phyloP scores from a whole-genome alignment of 345 rosid genomes.

The Eutrema heterophyllum region DNA sequence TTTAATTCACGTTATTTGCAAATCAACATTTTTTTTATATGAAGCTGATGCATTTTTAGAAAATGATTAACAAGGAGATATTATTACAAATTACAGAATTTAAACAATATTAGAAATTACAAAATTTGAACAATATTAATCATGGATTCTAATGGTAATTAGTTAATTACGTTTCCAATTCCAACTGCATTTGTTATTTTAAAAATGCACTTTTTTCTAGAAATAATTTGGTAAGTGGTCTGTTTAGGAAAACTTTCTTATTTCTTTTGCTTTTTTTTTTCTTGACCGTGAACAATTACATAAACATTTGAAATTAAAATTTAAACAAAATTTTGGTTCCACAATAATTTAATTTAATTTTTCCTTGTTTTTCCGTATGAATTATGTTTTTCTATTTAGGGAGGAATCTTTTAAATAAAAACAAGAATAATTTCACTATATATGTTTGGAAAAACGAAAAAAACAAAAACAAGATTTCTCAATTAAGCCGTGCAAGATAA shows the following conservation, averaged over 20 bases:
- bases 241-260: background rate
- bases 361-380: background rate
- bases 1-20: background rate
- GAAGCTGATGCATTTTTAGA: background rate
- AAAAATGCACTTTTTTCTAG: background rate
- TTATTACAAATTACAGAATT: too few relatives aligned
- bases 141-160: background rate
- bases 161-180: background rate
- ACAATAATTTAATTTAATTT: background rate
- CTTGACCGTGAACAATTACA: background rate
- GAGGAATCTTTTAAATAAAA: conserved; percentile 2
- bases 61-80: background rate
- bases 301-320: background rate
- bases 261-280: background rate
- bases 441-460: background rate
- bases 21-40: background rate
- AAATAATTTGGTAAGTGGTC: background rate
- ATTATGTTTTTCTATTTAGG: background rate
- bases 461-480: background rate
- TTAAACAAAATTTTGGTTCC: background rate
- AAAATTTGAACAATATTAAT: background rate
- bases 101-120: background rate
- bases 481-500: conserved; percentile 4
- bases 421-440: background rate
- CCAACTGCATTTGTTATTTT: background rate